Evolutionary conservation across 2,329 filamentous ascomycete species (phyloP), one percentile per base, ranked within the genome.

Genomic region (Plenodomus tracheiphilus): DNA sequence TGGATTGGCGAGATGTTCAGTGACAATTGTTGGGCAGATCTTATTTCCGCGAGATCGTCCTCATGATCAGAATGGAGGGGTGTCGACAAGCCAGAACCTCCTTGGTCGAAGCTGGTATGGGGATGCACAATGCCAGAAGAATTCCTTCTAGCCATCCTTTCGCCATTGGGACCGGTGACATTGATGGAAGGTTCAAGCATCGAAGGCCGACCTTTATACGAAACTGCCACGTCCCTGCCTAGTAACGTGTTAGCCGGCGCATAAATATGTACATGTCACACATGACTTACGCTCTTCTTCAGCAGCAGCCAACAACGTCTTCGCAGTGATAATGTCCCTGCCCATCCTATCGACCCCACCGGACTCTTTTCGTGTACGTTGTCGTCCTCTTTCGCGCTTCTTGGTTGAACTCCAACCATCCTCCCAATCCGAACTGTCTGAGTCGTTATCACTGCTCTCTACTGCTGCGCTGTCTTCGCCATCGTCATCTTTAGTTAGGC

Each of bases 61-160:
- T 96, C 91, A 25, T 91, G 87, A 50, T 97, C 94, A 2, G 91
- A 95, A 54, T 91, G 88, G 48, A 91, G 81, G 0, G 84, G 84
- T 0, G 83, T 85, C 3, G 79, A 78, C 36, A 78, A 58, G 22
- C 76, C 75, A 75, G 87, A 72, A 75, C 81, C 81, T 13, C 82
- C 79, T 49, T 85, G 77, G 64, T 96, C 92, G 68, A 92, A 97
- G 68, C 86, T 94, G 10, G 89, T 96, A 44, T 85, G 84, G 1
- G 92, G 92, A 68, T 95, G 92, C 10, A 94, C 83, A 2, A 81
- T 80, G 19, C 61, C 61, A 3, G 60, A 62, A 1, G 79, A 67
- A 66, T 84, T 86, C 53, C 67, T 80, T 65, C 58, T 71, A 30
- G 56, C 70, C 56, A 77, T 75, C 59, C 81, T 84, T 47, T 87